Conservation (phyloP, 148 eudicot genomes). For the Fagopyrum tataricum region DNA sequence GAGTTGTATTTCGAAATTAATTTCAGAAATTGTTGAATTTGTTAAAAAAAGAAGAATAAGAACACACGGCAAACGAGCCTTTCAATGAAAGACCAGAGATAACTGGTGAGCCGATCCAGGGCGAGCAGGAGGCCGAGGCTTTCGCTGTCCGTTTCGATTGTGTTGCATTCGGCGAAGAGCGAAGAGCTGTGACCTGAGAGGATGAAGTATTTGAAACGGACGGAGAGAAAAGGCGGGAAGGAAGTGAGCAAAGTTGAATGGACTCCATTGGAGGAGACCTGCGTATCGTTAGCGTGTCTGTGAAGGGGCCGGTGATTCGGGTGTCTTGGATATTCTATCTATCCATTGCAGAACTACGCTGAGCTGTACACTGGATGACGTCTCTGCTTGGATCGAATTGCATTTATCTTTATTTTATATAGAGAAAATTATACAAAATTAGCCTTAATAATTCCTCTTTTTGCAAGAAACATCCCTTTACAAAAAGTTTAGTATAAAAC, state of each 20-base stretch:
- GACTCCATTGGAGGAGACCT: constrained; percentile 34
- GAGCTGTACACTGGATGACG: not conserved
- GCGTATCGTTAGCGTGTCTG: not conserved
- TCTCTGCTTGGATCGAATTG: not conserved
- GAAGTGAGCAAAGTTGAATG: constrained; percentile 24
- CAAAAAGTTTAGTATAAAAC: too few relatives aligned
- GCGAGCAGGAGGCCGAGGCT: not conserved
- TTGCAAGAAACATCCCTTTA: too few relatives aligned
- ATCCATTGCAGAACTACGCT: constrained; percentile 3
- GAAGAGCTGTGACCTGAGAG: constrained; percentile 16
- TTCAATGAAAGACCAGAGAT: constrained; percentile 9
- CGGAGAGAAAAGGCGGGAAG: constrained; percentile 48
- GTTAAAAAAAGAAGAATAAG: not conserved
- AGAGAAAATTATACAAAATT: too few relatives aligned
- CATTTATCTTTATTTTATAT: too few relatives aligned
- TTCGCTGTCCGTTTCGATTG: not conserved
- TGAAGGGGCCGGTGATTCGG: not conserved
- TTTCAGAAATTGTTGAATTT: not conserved
- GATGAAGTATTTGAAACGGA: constrained; percentile 20
- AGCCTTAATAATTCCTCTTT: too few relatives aligned
- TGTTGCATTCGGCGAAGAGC: constrained; percentile 7
- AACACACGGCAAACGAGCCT: constrained; percentile 9
- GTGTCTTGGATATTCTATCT: constrained; percentile 6
- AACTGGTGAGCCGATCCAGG: constrained; percentile 9
- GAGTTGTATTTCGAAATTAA: not conserved